Base-by-base conservation (phyloP, 176 grass and related monocot species). In the Eleusine indica region DNA sequence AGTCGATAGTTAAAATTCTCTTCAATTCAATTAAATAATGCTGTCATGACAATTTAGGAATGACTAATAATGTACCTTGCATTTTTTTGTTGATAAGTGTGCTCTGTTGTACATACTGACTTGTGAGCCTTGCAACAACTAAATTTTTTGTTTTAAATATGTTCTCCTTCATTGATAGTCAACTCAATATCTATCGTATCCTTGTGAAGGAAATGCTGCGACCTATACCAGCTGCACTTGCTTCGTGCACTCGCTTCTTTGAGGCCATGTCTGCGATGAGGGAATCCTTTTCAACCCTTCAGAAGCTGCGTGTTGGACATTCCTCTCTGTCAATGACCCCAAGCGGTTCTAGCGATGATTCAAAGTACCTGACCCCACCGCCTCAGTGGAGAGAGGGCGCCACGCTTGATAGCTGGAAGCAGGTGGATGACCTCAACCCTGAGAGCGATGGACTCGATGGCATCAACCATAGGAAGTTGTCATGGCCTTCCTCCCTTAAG, bases 221-320 rank as follows among this genome's bases (percentile, higher is more conserved):
- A 21, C 96, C 96, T 0, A 96, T 99, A 51, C 96, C 96, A 44
- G 91, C 96, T 17, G 96, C 96, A 15, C 87, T 99, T 29, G 93
- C 96, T 80, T 99, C 93, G 6, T 99, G 96, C 91, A 99, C 96
- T 8, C 93, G 93, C 29, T 99, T 99, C 87, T 99, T 94, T 21
- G 93, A 99, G 87, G 96, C 96, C 18, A 99, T 99, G 96, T 99
- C 94, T 52, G 96, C 96, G 0, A 99, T 96, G 96, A 89, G 96
- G 88, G 96, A 99, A 73, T 99, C 96, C 52, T 99, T 99, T 43
- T 89, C 85, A 17, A 96, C 91, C 9, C 96, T 99, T 44, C 96
- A 99, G 80, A 86, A 91, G 29, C 68, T 94, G 2, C 94, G 94
- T 15, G 89, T 92, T 2, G 87, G 91, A 14, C 85, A 85, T 47